Base-by-base conservation (phyloP, 2,329 filamentous ascomycete species). In the Aureobasidium sp. region DNA sequence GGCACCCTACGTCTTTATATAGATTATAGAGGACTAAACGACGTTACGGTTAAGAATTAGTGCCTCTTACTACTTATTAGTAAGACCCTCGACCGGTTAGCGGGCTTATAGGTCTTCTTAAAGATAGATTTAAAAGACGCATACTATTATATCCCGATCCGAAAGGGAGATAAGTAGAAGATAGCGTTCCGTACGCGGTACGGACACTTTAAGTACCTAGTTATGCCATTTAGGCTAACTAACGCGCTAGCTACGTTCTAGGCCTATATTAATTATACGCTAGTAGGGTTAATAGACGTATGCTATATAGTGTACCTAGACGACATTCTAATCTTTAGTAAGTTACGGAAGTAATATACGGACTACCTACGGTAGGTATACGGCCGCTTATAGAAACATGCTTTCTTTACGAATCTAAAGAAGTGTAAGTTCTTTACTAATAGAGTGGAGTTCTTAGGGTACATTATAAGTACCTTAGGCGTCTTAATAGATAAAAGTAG, bases 291-390 rank as follows among this genome's bases (percentile, higher is more conserved):
- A 42, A 1, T 69, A 36, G 58, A 63, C 58, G 63, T 17, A 57
- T 63, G 64, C 51, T 70, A 63, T 64, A 49, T 68, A 29, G 66
- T 66, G 17, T 73, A 71, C 58, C 36, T 72, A 45, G 66, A 73
- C 63, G 62, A 74, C 65, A 73, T 74, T 44, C 57, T 74, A 9
- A 70, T 74, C 41, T 74, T 66, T 64, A 66, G 59, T 41, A 39
- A 39, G 15, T 14, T 14, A 5, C 11, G 11, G 5, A 2, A 39
- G 37, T 9, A 39, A 14, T 17, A 39, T 39, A 39, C 5, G 37
- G 11, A 17, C 11, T 17, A 39, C 15, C 12, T 39, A 14, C 9
- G 11, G 36, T 39, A 14, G 5, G 9, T 39, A 15, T 14, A 15
- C 11, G 36, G 36, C 36, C 22, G 22, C 22, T 25, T 52, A 7